These are phyloP conservation scores for Herpotrichia juniperi DNA, from an alignment of 2,329 filamentous ascomycete genomes.

Conservation along the genomic window DNA sequence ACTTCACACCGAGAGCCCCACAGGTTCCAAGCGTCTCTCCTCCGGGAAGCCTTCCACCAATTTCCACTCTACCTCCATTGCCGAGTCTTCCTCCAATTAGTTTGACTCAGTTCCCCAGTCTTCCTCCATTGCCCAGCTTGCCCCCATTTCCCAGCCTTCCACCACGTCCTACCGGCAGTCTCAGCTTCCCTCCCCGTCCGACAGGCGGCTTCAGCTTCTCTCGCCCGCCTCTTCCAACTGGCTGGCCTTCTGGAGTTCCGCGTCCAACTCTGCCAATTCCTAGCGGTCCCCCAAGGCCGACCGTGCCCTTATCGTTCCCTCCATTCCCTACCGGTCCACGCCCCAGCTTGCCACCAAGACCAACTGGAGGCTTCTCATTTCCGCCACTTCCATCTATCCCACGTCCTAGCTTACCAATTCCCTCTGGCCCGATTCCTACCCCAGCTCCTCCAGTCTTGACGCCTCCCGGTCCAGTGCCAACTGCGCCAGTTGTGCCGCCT, in stretches of 20 bases:
- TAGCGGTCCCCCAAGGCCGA: not conserved
- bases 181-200: not conserved
- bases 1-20: not conserved
- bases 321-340: not conserved
- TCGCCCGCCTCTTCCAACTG: not conserved
- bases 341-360: not conserved
- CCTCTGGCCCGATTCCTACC: not conserved
- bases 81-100: not conserved
- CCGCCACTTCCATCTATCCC: not conserved
- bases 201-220: not conserved
- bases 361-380: not conserved
- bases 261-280: not conserved
- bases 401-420: conserved; percentile 1
- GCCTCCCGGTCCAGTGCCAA: not conserved
- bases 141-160: not conserved
- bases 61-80: too few species aligned
- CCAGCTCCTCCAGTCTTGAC: not conserved
- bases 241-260: not conserved
- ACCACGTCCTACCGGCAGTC: not conserved
- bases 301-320: not conserved
- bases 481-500: not conserved
- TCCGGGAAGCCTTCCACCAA: not conserved
- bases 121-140: not conserved
- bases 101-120: not conserved
- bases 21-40: not conserved